These are phyloP conservation scores for Rhododendron williamsianum DNA, from an alignment of 148 eudicot genomes.

Conservation along the genomic window DNA sequence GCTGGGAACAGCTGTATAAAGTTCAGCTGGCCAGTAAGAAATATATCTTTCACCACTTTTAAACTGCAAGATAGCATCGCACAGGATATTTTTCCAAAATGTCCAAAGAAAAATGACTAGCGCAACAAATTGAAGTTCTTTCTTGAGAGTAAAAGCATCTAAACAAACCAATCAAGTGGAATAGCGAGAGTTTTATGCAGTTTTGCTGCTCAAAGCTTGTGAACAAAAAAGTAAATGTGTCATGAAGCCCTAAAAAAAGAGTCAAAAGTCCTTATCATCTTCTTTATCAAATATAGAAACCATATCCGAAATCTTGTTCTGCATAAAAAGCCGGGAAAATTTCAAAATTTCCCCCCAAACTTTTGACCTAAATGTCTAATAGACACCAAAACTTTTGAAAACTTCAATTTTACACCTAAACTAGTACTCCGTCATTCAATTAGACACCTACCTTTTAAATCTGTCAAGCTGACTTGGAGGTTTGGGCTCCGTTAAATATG, in stretches of 20 bases:
- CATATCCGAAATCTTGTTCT: not conserved
- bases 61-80: slow-evolving; percentile 42
- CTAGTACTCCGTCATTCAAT: too few species aligned
- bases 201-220: not conserved
- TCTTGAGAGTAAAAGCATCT: not conserved
- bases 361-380: too few species aligned
- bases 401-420: too few species aligned
- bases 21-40: slow-evolving; percentile 96
- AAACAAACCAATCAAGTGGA: not conserved
- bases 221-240: not conserved
- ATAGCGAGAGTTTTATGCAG: not conserved
- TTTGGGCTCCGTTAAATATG: too few species aligned
- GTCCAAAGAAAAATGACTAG: slow-evolving; percentile 12
- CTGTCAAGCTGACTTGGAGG: too few species aligned
- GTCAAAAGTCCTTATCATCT: not conserved
- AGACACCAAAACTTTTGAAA: too few species aligned
- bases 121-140: not conserved
- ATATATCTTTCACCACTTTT: slow-evolving; percentile 42
- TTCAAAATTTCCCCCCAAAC: too few species aligned
- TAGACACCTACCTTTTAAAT: too few species aligned
- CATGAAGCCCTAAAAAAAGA: not conserved
- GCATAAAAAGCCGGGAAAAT: not conserved
- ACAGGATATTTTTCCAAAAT: slow-evolving; percentile 29
- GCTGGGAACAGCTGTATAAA: slow-evolving; percentile 97
- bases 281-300: not conserved